Conservation (phyloP, 495 filamentous ascomycete species). For the Neurospora sublineolata region DNA sequence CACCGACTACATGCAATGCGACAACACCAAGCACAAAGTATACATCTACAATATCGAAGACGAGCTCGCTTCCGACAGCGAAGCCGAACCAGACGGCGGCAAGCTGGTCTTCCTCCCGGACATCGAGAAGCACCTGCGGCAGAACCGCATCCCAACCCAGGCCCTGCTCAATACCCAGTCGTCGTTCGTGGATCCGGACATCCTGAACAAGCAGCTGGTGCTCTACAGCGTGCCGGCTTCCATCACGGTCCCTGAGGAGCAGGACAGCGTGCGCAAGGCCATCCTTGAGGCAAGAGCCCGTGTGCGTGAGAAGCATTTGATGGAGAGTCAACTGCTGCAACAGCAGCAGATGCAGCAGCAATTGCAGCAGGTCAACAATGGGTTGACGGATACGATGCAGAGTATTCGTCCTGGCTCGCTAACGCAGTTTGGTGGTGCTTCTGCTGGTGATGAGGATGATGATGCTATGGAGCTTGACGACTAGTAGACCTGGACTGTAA, state of each 20-base stretch:
- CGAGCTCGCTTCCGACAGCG: slow-evolving; percentile 62
- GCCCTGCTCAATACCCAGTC: slow-evolving; percentile 37
- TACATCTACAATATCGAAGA: slow-evolving; percentile 86
- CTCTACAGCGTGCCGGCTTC: slow-evolving; percentile 72
- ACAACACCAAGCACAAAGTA: slow-evolving; percentile 75
- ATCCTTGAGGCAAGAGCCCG: slow-evolving; percentile 73
- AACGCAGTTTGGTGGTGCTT: background rate
- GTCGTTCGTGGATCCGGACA: slow-evolving; percentile 24
- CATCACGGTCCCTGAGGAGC: slow-evolving; percentile 60
- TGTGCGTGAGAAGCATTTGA: slow-evolving; percentile 37
- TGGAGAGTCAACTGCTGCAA: slow-evolving; percentile 4
- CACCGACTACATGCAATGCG: slow-evolving; percentile 64
- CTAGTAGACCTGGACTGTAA: background rate
- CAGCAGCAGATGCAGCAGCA: background rate
- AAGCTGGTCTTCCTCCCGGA: slow-evolving; percentile 69
- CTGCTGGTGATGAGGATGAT: slow-evolving; percentile 28
- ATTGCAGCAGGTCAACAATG: background rate
- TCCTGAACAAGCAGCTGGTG: slow-evolving; percentile 56
- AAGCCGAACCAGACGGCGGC: slow-evolving; percentile 34
- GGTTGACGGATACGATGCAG: background rate
- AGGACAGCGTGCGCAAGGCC: slow-evolving; percentile 73
- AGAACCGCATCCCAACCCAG: slow-evolving; percentile 49
- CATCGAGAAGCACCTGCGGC: slow-evolving; percentile 61
- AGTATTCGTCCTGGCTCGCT: background rate
- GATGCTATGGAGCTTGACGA: slow-evolving; percentile 64